Base-by-base conservation (phyloP, 2,329 filamentous ascomycete genomes). In the Pseudocercospora pini-densiflorae region DNA sequence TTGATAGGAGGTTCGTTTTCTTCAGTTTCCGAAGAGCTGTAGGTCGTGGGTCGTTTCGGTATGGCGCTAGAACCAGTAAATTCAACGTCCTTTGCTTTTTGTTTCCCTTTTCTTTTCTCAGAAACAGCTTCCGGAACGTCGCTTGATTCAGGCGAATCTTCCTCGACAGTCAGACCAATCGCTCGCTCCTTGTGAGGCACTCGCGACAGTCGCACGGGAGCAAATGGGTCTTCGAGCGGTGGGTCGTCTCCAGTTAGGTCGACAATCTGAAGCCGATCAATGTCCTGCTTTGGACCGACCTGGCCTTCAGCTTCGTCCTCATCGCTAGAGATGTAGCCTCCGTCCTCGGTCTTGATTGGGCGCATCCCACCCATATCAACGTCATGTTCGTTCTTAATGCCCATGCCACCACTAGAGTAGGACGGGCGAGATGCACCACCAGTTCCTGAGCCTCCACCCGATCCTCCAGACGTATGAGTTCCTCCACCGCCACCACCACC, bases 251-350 rank as follows among this genome's bases (percentile, higher is more conserved):
- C 81, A 31, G 86, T 85, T 63, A 87, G 83, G 58, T 84, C 86
- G 12, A 85, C 82, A 12, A 88, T 74, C 68, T 84, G 83, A 68
- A 88, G 84, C n/a, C 82, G 76, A 69, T 89, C 87, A 63, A 90
- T 86, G 68, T 87, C 83, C 61, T 84, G 78, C 61, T 84, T 80
- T 47, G 81, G 79, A 24, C 78, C 81, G 24, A 79, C 76, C 49
- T 82, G 79, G 31, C 84, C 84, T 59, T 80, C 79, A 31, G 84
- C 85, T 62, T 82, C 79, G 40, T 84, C 82, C 24, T 87, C 85
- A 57, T 85, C 84, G 36, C 82, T 83, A 10, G 82, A 82, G 6
- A 81, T 78, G 62, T 82, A 78, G 19, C 78, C 81, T 9, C 79
- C 79, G 63, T 81, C 75, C 62, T 76, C 71, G 12, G 70, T 65